Evolutionary conservation across 2,329 filamentous ascomycete genomes (phyloP), one percentile per base, ranked within the genome.

Genomic region (Aspergillus viridinutans): DNA sequence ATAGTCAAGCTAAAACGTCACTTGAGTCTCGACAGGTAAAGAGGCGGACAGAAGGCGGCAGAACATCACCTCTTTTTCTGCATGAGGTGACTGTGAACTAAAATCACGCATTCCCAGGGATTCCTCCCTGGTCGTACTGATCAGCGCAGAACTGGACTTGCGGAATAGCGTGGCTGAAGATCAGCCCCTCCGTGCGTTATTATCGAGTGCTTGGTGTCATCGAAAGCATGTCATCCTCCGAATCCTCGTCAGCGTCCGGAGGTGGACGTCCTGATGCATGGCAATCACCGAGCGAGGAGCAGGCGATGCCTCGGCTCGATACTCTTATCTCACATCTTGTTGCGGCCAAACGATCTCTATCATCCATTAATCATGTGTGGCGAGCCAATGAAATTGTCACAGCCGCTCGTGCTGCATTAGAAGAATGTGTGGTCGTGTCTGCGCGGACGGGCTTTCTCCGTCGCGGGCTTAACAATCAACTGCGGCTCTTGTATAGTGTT

Each of bases 331-430:
- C 86, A 53, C 87, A 96, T 75, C 87, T 97, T 38, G 85, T 97
- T 43, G 87, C 89, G 29, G 90, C 93, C 8, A 97, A 97, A 72
- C 86, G 90, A 48, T 92, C 92, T 1, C 83, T 97, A 4, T 90
- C 89, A 17, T 91, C 91, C 10, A 92, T 95, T 72, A 85, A 82
- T 45, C 86, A 90, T 58, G 90, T 97, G 52, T 87, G 90, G 70
- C 89, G 90, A 58, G 92, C 92, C 62, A 92, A 94, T 69, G 89
- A 95, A 68, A 86, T 97, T 55, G 89, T 94, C 48, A 90, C 85
- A 21, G 80, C 84, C 14, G 90, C 92, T 4, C 87, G 91, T 35
- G 78, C 82, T 32, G 84, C 90, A 35, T 81, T 96, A 62, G 90
- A 96, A 69, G 88, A 94, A 64, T 87, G 87, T 50, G 87, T 90